Evolutionary conservation across 176 grass and related monocot genomes (phyloP), one percentile per base, ranked within the genome.

Genomic region (Poa pratensis): DNA sequence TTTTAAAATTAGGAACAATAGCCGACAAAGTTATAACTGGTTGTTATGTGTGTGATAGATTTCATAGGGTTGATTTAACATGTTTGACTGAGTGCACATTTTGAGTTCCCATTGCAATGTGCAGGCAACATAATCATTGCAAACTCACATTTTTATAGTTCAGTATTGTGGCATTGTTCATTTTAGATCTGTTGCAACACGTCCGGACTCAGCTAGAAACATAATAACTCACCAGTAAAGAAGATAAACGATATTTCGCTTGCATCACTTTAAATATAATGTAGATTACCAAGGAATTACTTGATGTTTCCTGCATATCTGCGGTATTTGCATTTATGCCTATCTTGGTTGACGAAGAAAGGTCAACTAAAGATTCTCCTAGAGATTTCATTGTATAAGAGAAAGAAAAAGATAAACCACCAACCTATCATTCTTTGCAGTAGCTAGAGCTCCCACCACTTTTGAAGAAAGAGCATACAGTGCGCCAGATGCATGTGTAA

Each of bases 391-490:
- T 2, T 63, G 54, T 64, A 73, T 55, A 20, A 34, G n/a, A 61
- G 68, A 84, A 57, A 61, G 68, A 84, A 57, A 69, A 55, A 17
- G 62, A 84, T 74, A 77, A 32, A 73, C 2, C 2, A 84, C 86
- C 2, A 66, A 99, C 96, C 93, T 96, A 86, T 96, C 88, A 88
- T 89, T 99, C 68, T 85, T 94, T 70, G 91, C 75, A 88, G 67
- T 76, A 60, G 86, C 87, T 85, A 99, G 48, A 84, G 90, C 78
- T 83, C 86, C 91, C 70, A 91, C 93, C 62, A 94, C 88, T 85
- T 96, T 81, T 54, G 91, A 91, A 87, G 96, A 99, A 87, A 99
- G 88, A 77, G 91, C 90, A 84, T 96, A 99, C 57, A 99, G 79
- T 18, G 88, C 85, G 45, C 93, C 93, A 86, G 91, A 92, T 66